A percentile compares a stretch with the other conserved stretches of the same genome.
Conservation (phyloP, 108 stramenopile genomes). For the Fragilariopsis cylindrus region DNA sequence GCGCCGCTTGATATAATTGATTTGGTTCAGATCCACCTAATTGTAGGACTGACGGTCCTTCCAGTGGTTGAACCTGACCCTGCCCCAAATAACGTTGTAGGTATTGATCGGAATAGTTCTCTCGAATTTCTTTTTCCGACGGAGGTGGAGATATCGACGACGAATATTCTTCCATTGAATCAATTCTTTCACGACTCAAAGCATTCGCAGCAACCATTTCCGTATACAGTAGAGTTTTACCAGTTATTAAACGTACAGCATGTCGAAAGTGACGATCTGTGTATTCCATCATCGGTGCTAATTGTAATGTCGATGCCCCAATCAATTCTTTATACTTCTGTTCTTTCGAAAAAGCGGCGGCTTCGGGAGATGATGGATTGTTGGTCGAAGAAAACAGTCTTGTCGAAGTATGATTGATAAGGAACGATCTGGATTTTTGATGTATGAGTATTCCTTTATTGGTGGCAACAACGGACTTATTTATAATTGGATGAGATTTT, state of each 20-base stretch:
- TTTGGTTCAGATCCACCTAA: slow-evolving; percentile 93
- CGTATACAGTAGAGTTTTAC: slow-evolving; percentile 89
- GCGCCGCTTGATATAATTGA: slow-evolving; percentile 69
- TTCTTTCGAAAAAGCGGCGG: neutral
- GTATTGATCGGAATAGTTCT: slow-evolving; percentile 35
- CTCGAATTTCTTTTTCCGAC: slow-evolving; percentile 10
- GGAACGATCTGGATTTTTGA: neutral
- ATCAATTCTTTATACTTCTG: slow-evolving; percentile 5
- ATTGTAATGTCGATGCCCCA: slow-evolving; percentile 49
- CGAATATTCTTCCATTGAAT: slow-evolving; percentile 26
- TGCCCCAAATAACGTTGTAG: slow-evolving; percentile 52
- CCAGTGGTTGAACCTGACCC: slow-evolving; percentile 47
- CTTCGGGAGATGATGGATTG: neutral
- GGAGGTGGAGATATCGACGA: slow-evolving; percentile 18
- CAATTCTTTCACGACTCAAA: slow-evolving; percentile 59
- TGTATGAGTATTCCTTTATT: neutral
- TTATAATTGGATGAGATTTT: neutral
- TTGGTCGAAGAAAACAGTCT: neutral
- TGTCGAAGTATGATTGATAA: neutral
- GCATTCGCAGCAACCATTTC: slow-evolving; percentile 99
- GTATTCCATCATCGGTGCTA: slow-evolving; percentile 99
- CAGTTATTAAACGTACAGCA: slow-evolving; percentile 79
- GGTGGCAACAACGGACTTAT: neutral
- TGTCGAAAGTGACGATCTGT: slow-evolving; percentile 97
- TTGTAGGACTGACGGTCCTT: slow-evolving; percentile 91